Evolutionary conservation across 2,329 filamentous ascomycete species (phyloP), one percentile per base, ranked within the genome.

Genomic region (Alternaria ethzedia): DNA sequence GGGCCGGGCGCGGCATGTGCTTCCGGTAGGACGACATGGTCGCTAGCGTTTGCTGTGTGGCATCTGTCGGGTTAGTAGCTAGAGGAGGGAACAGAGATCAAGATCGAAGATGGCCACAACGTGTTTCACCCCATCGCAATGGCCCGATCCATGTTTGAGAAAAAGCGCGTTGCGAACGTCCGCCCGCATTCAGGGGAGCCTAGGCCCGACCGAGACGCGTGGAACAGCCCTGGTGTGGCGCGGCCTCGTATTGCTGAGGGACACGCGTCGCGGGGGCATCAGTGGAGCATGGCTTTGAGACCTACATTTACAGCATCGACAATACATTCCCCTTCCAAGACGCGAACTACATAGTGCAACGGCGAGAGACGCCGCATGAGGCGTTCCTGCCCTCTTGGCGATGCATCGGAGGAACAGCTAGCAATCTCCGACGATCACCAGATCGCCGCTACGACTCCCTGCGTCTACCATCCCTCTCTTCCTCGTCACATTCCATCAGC

Each of bases 1-100:
- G 74, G n/a, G 64, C 59, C 26, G 70, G 64, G 49, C 75, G 68
- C 54, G 69, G 69, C 47, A 76, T 60, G 51, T 64, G 59, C 32
- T 66, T 59, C 50, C 65, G 65, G 51, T 65, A 65, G 46, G 71
- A 64, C 57, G 74, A 67, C 71, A 73, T 75, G n/a, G 66, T 70
- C 64, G 68, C 63, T 69, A 68, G 57, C 55, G 56, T 43, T 32
- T 32, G 17, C 10, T 15, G 54, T 23, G 15, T 59, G 25, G 61
- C 71, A 70, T 69, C 56, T 52, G 59, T 49, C n/a, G 54, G 32
- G 21, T 17, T 21, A 45, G 45, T 11, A 47, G 41, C 26, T 44
- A 30, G 32, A 23, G 12, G 20, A 58, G 45, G 30, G 61, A 51
- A 52, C 28, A 49, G 23, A 21, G 23, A 21, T 25, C 25, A 25